Evolutionary conservation across 306 rosid species (phyloP), one percentile per base, ranked within the genome.

Genomic region (Dicorynia guianensis): DNA sequence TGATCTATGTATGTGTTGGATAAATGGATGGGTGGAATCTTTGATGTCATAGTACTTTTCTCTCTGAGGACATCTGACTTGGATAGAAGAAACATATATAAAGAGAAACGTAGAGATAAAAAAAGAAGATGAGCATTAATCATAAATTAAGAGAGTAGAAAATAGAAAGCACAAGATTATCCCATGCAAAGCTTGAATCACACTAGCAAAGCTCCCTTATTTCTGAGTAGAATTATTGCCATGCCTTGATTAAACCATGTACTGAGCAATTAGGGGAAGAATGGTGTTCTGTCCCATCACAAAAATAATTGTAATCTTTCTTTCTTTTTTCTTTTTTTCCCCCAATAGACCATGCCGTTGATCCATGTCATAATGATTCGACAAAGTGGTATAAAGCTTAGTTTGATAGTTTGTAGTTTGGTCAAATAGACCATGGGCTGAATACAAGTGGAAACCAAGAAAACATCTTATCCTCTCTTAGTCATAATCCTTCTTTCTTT

Each of bases 211-310:
- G 39, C 67, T 35, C 59, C 9, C n/a, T 3, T 11, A 25, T 33
- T 60, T 67, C 34, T 52, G 60, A 38, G 66, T 48, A 7, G 74
- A 61, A 34, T n/a, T 9, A 13, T 11, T 39, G 69, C 13, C 33
- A 53, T 69, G 43, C 62, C 48, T 35, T 63, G 36, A 62, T 53
- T 75, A 44, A 57, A 56, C 47, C 63, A 44, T 39, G 35, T 34
- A 46, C 57, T 49, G 68, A 71, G 44, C 11, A 65, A 53, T 34
- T 13, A 47, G 55, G 35, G 53, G 50, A 36, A 35, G 25, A 79
- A 44, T 64, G 44, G 46, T 17, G 42, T 42, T 54, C 58, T 63
- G 6, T 33, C 35, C 8, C 50, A 42, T 39, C 18, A 35, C 14
- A 25, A 34, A 46, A 40, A 38, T 25, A 34, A 7, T 15, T 79